phyloP scores from a whole-genome alignment of 2,329 filamentous ascomycete genomes.

The Xylariales sp. region DNA sequence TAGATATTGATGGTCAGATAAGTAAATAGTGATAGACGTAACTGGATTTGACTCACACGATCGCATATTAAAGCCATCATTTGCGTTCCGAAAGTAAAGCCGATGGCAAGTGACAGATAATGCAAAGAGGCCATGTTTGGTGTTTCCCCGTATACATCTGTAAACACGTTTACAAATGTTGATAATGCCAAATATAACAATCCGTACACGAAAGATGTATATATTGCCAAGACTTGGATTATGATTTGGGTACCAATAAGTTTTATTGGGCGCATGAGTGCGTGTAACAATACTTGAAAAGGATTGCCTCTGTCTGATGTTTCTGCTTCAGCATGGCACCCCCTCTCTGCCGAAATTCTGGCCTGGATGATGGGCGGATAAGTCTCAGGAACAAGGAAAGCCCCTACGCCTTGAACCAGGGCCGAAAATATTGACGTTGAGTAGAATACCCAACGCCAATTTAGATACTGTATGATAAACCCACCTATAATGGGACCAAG shows the following conservation, averaged over 20 bases:
- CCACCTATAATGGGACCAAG: background rate
- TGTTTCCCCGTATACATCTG: no score
- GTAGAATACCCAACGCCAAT: background rate
- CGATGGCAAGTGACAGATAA: no score
- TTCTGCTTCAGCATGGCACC: background rate
- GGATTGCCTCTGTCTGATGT: background rate
- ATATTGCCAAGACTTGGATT: background rate
- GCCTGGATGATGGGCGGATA: background rate
- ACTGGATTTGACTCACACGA: no score
- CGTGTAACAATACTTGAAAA: background rate
- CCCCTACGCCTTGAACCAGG: constrained; percentile 2
- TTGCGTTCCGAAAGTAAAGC: no score
- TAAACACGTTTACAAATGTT: no score
- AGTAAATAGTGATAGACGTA: no score
- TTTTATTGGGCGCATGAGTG: background rate
- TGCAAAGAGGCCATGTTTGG: no score
- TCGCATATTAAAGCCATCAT: no score
- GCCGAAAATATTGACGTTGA: background rate
- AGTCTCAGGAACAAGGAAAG: background rate
- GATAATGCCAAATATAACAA: no score
- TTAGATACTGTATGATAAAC: background rate
- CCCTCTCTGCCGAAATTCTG: background rate
- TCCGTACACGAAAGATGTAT: no score
- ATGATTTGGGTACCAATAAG: background rate
- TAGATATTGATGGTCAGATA: no score